Percentiles rank a stretch among this genome's conserved stretches.
phyloP scores from a whole-genome alignment of 176 grass and related monocot species.

The Aechmea fasciata region DNA sequence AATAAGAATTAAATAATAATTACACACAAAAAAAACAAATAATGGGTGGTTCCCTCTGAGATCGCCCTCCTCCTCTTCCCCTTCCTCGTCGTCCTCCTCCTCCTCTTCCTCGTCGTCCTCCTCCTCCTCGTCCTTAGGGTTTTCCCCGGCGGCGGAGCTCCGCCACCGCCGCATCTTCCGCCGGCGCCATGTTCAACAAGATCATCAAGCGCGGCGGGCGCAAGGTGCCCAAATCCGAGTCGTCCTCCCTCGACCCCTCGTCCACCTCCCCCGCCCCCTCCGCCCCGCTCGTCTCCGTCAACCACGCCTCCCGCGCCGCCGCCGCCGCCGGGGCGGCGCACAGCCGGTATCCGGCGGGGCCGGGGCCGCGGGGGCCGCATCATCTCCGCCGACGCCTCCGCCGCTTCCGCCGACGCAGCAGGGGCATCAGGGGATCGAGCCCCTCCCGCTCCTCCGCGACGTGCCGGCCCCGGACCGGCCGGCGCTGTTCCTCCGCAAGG shows the following conservation, averaged over 20 bases:
- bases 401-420: conserved; percentile 31
- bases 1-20: no score
- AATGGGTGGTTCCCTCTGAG: no score
- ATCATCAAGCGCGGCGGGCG: conserved; percentile 70
- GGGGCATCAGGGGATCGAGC: conserved; percentile 24
- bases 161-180: no score
- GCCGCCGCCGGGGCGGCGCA: no score
- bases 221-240: conserved; percentile 49
- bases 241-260: conserved; percentile 23
- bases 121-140: no score
- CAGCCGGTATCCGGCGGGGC: no score
- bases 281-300: conserved; percentile 56
- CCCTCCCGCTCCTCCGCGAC: conserved; percentile 67
- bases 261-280: conserved; percentile 15
- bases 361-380: background rate
- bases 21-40: no score
- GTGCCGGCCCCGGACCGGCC: conserved; percentile 59
- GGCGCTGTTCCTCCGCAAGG: conserved; percentile 58
- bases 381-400: conserved; percentile 10
- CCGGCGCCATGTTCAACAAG: conserved; percentile 65
- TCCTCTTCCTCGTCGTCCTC: no score
- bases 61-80: no score
- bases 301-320: conserved; percentile 57
- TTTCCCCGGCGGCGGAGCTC: no score
- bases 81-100: no score